Conservation (phyloP, 1,284 basidiomycete species). For the Leccinum laetum region DNA sequence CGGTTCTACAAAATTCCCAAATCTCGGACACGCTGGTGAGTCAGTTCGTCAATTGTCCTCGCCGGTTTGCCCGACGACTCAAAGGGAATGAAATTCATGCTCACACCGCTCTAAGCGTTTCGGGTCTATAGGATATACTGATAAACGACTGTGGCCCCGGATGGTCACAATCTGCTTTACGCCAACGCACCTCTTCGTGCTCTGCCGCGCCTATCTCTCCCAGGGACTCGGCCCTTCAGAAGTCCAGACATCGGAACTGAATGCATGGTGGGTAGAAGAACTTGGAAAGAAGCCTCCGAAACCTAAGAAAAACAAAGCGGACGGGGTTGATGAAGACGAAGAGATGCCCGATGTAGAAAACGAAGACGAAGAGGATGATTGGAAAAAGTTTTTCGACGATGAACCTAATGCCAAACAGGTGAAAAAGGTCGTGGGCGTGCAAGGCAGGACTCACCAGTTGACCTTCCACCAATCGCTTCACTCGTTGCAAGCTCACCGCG, state of each 20-base stretch:
- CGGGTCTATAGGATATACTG: not conserved
- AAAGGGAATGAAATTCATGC: too few relatives aligned
- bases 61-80: too few relatives aligned
- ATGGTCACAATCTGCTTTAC: not conserved
- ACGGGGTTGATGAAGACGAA: constrained; percentile 45
- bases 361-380: constrained; percentile 66
- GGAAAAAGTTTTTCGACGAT: constrained; percentile 82
- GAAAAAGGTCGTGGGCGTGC: constrained; percentile 37
- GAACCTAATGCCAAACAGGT: constrained; percentile 39
- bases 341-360: constrained; percentile 35
- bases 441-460: constrained; percentile 57
- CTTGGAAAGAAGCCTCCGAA: constrained; percentile 63
- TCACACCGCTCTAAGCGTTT: too few relatives aligned
- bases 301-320: constrained; percentile 41
- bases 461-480: constrained; percentile 78
- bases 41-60: too few relatives aligned
- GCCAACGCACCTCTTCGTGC: not conserved
- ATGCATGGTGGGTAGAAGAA: constrained; percentile 81
- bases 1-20: not conserved
- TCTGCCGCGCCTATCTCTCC: not conserved
- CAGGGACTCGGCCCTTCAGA: not conserved
- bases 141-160: too few relatives aligned
- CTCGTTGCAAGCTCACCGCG: constrained; percentile 69
- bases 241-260: constrained; percentile 60
- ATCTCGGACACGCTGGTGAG: too few relatives aligned